These are phyloP conservation scores for Paramecium pentaurelia DNA, from an alignment of 73 alveolate genomes.

Conservation along the genomic window DNA sequence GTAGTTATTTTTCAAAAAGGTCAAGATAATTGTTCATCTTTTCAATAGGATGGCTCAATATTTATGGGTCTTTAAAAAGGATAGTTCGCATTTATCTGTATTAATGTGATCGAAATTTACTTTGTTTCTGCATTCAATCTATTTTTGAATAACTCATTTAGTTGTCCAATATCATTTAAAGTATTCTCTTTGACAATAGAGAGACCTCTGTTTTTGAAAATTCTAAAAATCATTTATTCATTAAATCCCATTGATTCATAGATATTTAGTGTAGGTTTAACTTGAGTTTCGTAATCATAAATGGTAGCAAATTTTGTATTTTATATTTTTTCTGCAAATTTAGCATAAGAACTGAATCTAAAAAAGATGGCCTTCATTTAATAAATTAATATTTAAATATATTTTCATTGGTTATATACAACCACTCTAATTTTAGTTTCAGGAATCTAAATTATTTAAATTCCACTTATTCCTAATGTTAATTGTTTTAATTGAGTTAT, in stretches of 20 bases:
- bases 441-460: neutral
- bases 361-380: neutral
- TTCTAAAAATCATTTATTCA: neutral
- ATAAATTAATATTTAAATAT: neutral
- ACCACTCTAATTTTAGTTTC: neutral
- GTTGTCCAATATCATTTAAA: neutral
- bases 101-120: neutral
- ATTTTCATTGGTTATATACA: conserved; percentile 21
- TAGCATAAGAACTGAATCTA: neutral
- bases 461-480: neutral
- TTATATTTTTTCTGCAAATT: neutral
- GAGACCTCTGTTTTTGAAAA: neutral
- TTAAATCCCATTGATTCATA: conserved; percentile 1
- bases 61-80: neutral
- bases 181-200: neutral
- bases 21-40: neutral
- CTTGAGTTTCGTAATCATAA: neutral
- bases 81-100: neutral
- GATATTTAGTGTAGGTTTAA: neutral
- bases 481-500: neutral
- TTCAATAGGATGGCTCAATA: neutral
- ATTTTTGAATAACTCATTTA: neutral
- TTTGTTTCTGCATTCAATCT: neutral
- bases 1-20: neutral
- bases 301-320: neutral